Percentiles rank a stretch among this genome's conserved stretches.
Evolutionary conservation across 1,284 basidiomycete species (phyloP).

Genomic region (Trichosporon coremiiforme): DNA sequence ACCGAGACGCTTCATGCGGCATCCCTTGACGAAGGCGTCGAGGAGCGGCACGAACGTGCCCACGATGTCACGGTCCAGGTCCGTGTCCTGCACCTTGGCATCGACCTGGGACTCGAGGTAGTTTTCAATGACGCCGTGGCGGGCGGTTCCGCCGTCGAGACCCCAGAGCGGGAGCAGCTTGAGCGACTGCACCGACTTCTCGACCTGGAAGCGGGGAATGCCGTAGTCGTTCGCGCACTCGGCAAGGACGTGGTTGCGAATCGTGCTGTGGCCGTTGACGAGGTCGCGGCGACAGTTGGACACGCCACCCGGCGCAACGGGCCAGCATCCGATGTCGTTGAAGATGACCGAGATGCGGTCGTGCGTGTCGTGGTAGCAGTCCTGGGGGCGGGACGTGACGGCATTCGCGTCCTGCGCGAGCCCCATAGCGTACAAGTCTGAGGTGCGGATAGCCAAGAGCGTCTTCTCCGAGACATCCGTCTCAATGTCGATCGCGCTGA

Average conservation of each 20-base stretch:
- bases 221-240: conserved; percentile 31
- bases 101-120: conserved; percentile 28
- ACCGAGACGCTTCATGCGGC: conserved; percentile 21
- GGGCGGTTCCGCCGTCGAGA: conserved; percentile 24
- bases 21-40: conserved; percentile 26
- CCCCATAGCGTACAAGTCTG: conserved; percentile 29
- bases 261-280: conserved; percentile 27
- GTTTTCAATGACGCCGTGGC: conserved; percentile 27
- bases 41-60: conserved; percentile 24
- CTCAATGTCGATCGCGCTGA: conserved; percentile 26
- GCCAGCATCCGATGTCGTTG: conserved; percentile 29
- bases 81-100: conserved; percentile 24
- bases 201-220: conserved; percentile 28
- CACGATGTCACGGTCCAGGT: conserved; percentile 27
- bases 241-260: conserved; percentile 28
- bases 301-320: conserved; percentile 26
- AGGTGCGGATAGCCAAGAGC: conserved; percentile 24
- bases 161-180: conserved; percentile 30
- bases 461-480: conserved; percentile 26
- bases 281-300: conserved; percentile 29
- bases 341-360: conserved; percentile 27
- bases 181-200: conserved; percentile 26
- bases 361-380: conserved; percentile 27
- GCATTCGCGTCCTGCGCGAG: conserved; percentile 25
- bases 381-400: conserved; percentile 24